Base-by-base conservation (phyloP, 805 yeast genomes). In the Jamesozyma piceae region DNA sequence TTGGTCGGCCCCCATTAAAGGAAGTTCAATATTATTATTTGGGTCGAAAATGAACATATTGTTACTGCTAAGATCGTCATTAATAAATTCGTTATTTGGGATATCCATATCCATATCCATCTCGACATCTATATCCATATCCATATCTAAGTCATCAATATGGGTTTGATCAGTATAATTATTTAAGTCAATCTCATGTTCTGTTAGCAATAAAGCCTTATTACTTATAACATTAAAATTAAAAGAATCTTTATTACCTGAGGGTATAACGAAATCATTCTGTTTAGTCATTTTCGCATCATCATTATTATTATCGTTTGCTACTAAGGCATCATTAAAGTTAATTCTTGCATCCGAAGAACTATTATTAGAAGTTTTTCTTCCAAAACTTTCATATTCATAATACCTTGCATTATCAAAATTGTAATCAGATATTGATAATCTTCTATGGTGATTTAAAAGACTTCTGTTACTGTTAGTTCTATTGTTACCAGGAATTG, bases 371-470 rank as follows among this genome's bases (percentile, higher is more conserved):
- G 17, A 9, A 14, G 26, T 31, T 24, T 24, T 11, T 33, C 17
- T 33, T 9, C 52, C 59, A 39, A 59, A 57, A 42, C 43, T 51
- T 44, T 58, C 64, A 47, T 55, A 58, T 42, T 59, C 64, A 43
- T 53, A 55, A 43, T 55, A 59, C 21, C 52, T 54, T 3, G 60
- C 52, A 29, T 53, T 52, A 38, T 55, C 54, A 22, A 49, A 47
- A 41, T 56, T 47, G 38, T 57, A 57, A 19, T 54, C 58, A 8
- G 62, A 54, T 14, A 60, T 60, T 4, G 64, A 60, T 15, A 60
- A 43, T 43, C 63, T 45, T 41, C 55, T 49, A n/a, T 21, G 21
- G 19, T 19, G 15, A 4, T 5, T 5, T 26, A 17, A 3, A 5
- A 22, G 21, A 3, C 10, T 5, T 18, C 20, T 19, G 11, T 29